Evolutionary conservation across 2,329 filamentous ascomycete genomes (phyloP), one percentile per base, ranked within the genome.

Genomic region (Fusarium tjaetaba): DNA sequence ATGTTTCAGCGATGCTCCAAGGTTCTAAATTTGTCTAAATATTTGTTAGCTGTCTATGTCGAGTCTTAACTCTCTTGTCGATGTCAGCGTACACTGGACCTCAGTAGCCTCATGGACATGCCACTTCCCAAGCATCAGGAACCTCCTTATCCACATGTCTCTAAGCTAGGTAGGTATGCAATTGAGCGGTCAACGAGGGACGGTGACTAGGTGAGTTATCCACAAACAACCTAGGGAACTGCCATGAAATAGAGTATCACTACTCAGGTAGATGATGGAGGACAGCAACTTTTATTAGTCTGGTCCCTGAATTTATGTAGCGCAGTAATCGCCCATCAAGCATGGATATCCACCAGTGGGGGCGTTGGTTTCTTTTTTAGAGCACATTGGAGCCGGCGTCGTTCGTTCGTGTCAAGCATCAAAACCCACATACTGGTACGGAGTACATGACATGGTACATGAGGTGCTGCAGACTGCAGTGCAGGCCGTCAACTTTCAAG

Each of bases 381-480:
- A 63, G 45, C 52, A 65, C 41, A 34, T 42, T 43, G 43, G 39
- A 52, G 52, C 60, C 24, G 30, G 49, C 49, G 45, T 60, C 32
- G 61, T 72, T 60, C 32, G 61, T 70, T 77, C 75, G 68, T 77
- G 71, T 71, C 68, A 42, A 56, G 58, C 48, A 61, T 56, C 63
- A 66, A 65, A 61, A 45, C 61, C 62, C 52, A 68, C 62, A 38
- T 38, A 18, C 36, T 11, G 34, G 34, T 18, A 34, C 32, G 11
- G 13, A 34, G 32, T 34, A 36, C 16, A 68, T 57, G 68, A 56
- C 42, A 58, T 34, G 53, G 46, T 67, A 51, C 61, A 42, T 70
- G 59, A 71, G 42, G 41, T 59, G 49, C 63, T 39, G 51, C 42
- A 20, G 36, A 64, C 18, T 51, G 39, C n/a, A 65, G 34, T 28